Evolutionary conservation across 1,284 basidiomycete genomes (phyloP), one percentile per base, ranked within the genome.

Genomic region (Athelia psychrophila): DNA sequence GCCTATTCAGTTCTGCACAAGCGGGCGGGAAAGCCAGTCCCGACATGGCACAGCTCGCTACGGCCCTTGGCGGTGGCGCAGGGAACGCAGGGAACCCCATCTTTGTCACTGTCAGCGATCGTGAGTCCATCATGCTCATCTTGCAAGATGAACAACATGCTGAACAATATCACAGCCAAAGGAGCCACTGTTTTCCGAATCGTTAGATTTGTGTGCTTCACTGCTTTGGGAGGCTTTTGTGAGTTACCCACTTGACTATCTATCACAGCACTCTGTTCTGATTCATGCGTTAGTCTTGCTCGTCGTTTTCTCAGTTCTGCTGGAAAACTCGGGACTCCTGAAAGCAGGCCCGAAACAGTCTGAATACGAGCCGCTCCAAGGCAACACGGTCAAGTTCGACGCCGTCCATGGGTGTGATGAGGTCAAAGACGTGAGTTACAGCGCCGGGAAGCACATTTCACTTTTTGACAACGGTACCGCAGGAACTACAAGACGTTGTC

Each of bases 401-500:
- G 95, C 97, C 69, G 93, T 98, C 4, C 93, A 97, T 59, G 95
- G 95, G 44, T 89, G 94, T 36, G 95, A 97, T 64, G 95, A 97
- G 70, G 94, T 91, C 38, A 97, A 97, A 71, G 83, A 86, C 60
- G 89, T 86, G 47, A 50, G 75, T 58, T 22, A 20, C 2, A 9
- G 46, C 24, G 27, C 23, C 54, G 6, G 20, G 20, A 42, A n/a
- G 6, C 38, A 42, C 16, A n/a, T 8, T 42, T 22, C n/a, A 22
- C 38, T 9, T 42, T 22, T 16, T 42, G n/a, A 42, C n/a, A 42
- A 30, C 13, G 5, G 33, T 9, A 24, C 16, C 52, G 48, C 9
- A 91, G 85, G 95, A 98, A 78, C 77, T 98, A 38, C 82, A 90
- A 76, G 95, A 97, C 65, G 85, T 97, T 30, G 94, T 97, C 45